A percentile compares a stretch with the other conserved stretches of the same genome.
phyloP scores from a whole-genome alignment of 768 basidiomycete genomes.

The Cystobasidium tubakii region DNA sequence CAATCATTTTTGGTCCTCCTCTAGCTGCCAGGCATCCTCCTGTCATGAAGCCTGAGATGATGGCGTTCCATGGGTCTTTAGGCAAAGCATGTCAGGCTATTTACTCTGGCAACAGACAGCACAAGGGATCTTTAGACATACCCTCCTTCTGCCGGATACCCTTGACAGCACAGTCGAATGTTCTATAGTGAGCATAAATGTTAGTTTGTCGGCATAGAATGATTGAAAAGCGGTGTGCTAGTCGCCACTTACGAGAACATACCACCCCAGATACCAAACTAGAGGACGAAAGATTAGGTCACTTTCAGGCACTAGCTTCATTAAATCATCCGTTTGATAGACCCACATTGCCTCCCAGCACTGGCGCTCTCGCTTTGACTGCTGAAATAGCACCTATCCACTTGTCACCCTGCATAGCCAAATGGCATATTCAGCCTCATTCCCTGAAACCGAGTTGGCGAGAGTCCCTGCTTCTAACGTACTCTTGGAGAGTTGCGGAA shows the following conservation, averaged over 20 bases:
- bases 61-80: slow-evolving; percentile 97
- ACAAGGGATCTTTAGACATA: neutral
- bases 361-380: slow-evolving; percentile 95
- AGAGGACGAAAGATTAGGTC: neutral
- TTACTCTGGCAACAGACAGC: neutral
- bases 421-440: neutral
- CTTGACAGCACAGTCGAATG: slow-evolving; percentile 93
- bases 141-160: slow-evolving; percentile 46
- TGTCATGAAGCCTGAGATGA: slow-evolving; percentile 96
- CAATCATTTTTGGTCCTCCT: slow-evolving; percentile 83
- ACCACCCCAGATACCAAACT: slow-evolving; percentile 60
- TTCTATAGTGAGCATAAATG: slow-evolving; percentile 45
- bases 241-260: slow-evolving; percentile 65
- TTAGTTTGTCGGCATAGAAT: neutral
- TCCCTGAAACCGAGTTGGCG: too few species aligned
- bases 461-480: too few species aligned
- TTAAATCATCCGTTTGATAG: neutral
- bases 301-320: too few species aligned
- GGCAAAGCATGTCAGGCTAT: neutral
- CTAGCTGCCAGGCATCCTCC: slow-evolving; percentile 90
- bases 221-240: neutral
- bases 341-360: slow-evolving; percentile 94
- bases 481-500: slow-evolving; percentile 93
- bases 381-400: slow-evolving; percentile 87
- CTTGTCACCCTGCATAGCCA: slow-evolving; percentile 69